These are phyloP conservation scores for Hericium erinaceus DNA, from an alignment of 768 basidiomycete species.

Conservation along the genomic window DNA sequence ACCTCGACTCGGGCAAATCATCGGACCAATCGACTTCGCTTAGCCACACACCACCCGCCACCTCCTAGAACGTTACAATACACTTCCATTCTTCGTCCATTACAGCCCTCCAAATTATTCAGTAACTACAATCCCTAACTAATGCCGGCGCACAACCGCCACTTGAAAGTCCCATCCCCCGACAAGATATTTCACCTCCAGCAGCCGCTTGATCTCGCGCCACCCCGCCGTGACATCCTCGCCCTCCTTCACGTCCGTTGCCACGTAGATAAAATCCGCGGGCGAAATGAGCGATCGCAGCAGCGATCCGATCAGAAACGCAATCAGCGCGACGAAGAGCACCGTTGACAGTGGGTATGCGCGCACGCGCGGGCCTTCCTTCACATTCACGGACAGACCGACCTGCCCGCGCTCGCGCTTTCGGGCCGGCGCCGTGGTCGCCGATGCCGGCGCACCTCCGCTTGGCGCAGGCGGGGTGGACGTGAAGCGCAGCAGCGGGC, in stretches of 20 bases:
- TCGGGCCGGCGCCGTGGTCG: constrained; percentile 7
- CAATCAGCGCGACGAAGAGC: constrained; percentile 72
- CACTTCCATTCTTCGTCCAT: constrained; percentile 3
- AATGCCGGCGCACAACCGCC: constrained; percentile 72
- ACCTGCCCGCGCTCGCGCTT: neutral
- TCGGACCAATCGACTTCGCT: neutral
- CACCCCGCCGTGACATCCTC: constrained; percentile 52
- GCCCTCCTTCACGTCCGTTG: constrained; percentile 43
- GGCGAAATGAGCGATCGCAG: constrained; percentile 83
- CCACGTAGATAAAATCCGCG: constrained; percentile 84
- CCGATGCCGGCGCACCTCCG: constrained; percentile 3
- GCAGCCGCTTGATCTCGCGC: constrained; percentile 75
- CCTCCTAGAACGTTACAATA: constrained; percentile 1
- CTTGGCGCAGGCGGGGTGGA: constrained; percentile 9
- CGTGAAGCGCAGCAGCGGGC: constrained; percentile 46
- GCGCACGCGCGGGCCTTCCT: constrained; percentile 7
- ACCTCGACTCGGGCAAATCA: neutral
- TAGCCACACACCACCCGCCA: constrained; percentile 1
- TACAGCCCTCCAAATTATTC: neutral
- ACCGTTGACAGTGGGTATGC: constrained; percentile 45
- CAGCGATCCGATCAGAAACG: constrained; percentile 86
- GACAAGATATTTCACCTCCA: constrained; percentile 73
- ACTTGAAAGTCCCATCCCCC: constrained; percentile 88
- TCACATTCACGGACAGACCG: constrained; percentile 1
- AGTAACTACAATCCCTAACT: constrained; percentile 20